These are phyloP conservation scores for Aspergillus japonicus DNA, from an alignment of 2,329 filamentous ascomycete species.

Conservation along the genomic window DNA sequence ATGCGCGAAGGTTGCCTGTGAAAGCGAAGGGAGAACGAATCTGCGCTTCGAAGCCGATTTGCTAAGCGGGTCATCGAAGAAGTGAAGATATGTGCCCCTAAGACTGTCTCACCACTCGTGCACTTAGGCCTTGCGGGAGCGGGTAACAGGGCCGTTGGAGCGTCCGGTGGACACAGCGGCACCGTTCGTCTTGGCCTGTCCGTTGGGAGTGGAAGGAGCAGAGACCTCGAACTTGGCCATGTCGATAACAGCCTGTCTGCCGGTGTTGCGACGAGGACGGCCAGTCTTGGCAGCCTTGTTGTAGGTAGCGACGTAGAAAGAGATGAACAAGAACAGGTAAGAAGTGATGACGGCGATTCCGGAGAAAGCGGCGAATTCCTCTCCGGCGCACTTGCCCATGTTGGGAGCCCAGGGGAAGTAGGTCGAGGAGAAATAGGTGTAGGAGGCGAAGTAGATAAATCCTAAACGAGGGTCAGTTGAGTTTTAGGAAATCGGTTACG, in stretches of 20 bases:
- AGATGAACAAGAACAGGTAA: conserved; percentile 97
- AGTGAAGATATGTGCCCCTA: background rate
- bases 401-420: conserved; percentile 88
- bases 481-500: conserved; percentile 8
- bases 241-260: conserved; percentile 82
- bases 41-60: background rate
- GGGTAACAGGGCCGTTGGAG: conserved; percentile 45
- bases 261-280: conserved; percentile 56
- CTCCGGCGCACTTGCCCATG: conserved; percentile 81
- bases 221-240: conserved; percentile 71
- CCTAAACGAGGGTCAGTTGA: conserved; percentile 51
- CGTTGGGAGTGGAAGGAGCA: conserved; percentile 30
- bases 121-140: conserved; percentile 49
- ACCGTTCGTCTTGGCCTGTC: conserved; percentile 32
- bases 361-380: conserved; percentile 93
- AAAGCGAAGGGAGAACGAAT: background rate
- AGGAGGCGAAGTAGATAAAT: conserved; percentile 99
- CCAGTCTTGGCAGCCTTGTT: conserved; percentile 60
- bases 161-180: conserved; percentile 38
- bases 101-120: background rate
- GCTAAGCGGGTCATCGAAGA: background rate
- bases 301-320: conserved; percentile 97
- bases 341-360: conserved; percentile 90
- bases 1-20: background rate
- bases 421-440: conserved; percentile 92